Base-by-base conservation (phyloP, 352 stramenopile genomes). In the Pythium phragmitis region DNA sequence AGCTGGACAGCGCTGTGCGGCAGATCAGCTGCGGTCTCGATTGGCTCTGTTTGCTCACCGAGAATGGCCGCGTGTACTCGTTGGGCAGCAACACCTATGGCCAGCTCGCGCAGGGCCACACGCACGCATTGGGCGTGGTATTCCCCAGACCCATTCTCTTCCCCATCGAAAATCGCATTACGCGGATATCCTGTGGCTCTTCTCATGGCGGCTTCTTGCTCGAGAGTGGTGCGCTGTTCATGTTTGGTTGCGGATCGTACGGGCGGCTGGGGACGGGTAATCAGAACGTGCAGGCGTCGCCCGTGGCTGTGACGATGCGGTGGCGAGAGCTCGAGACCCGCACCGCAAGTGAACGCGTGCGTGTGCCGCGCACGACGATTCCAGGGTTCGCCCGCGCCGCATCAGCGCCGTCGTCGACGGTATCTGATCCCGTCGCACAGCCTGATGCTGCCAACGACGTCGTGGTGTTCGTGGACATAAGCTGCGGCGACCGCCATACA, bases 401-500 rank as follows among this genome's bases (percentile, higher is more conserved):
- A 3, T 48, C 42, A 26, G 42, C 42, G n/a, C n/a, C 42, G 1
- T n/a, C 42, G 11, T 54, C 47, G 4, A 23, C 45, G 45, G 21
- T 11, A 4, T 50, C 45, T 23, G 45, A 17, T 50, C 9, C 21
- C 19, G 7, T 16, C 53, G 17, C 19, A 12, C 16, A 7, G 4
- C 41, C 9, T 48, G 62, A 62, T 2, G 58, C 67, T 43, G 55
- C 68, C 7, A 62, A 77, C 12, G 68, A 85, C 30, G 58, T 68
- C 0, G 73, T 89, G 14, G 48, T 67, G n/a, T 91, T 89, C 56
- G 71, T 62, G 2, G 80, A 88, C 36, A 64, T 92, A 16, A 90
- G 79, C 57, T 92, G 82, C 28, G 82, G 79, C 13, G 82, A 90
- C 37, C 77, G 82, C 3, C 82, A 92, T 58, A 92, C 82, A 14